Base-by-base conservation (phyloP, 306 rosid genomes). In the Rosa multiflora region DNA sequence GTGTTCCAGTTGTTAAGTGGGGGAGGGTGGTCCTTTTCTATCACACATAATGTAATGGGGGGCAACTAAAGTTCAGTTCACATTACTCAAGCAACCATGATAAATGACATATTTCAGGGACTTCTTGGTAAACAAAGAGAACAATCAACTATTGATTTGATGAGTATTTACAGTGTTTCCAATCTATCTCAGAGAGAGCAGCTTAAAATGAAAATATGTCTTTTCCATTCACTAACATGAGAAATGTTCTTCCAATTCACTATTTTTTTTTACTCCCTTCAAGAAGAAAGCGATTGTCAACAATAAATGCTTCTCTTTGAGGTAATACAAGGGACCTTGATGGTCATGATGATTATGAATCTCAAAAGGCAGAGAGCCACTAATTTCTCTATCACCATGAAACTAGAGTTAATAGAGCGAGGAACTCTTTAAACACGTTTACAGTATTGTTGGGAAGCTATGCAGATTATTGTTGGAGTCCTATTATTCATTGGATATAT, bases 401-500 rank as follows among this genome's bases (percentile, higher is more conserved):
- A 73, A 23, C 55, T 35, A 39, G 83, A 72, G 88, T 32, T 81
- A 37, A 69, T 61, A 84, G 90, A 83, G 85, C 51, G 82, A 90
- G 84, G 85, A 73, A 77, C 91, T 87, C 91, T 81, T 84, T 81
- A 67, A 78, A 82, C 80, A 83, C 82, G 70, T 56, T 53, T 49
- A 63, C 44, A 80, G 81, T 70, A 70, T 81, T 61, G 69, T 77
- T 66, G 74, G 69, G 76, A 73, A 75, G 81, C 69, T 74, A 67
- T 70, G 59, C 78, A 86, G 74, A 52, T 87, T 78, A 82, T 84
- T 76, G 82, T 73, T 1, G 78, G 77, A 79, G 73, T 52, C 70
- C 61, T 71, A 82, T 64, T 53, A 72, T 88, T 92, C 88, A 94
- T 74, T 88, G 94, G 71, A 86, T 87, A 74, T 85, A 92, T 80